phyloP scores from a whole-genome alignment of 768 basidiomycete genomes.

The Tephrocybe sp. region DNA sequence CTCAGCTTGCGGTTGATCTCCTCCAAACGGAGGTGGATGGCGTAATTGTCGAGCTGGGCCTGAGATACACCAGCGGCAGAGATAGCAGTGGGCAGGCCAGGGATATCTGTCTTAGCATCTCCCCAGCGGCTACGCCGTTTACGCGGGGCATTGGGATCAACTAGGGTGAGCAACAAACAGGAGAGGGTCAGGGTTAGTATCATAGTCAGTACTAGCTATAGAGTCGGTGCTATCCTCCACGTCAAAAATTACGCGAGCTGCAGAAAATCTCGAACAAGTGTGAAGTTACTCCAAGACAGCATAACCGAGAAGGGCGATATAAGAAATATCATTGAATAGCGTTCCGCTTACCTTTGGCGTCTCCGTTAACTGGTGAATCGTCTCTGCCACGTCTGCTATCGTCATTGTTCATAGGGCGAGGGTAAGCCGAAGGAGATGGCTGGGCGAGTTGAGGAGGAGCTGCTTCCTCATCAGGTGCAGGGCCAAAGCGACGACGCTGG shows the following conservation, averaged over 20 bases:
- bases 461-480: constrained; percentile 78
- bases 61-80: constrained; percentile 92
- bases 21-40: constrained; percentile 92
- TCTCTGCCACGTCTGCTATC: constrained; percentile 63
- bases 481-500: constrained; percentile 88
- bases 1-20: constrained; percentile 96
- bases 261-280: constrained; percentile 16
- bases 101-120: constrained; percentile 87
- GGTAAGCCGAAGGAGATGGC: constrained; percentile 84
- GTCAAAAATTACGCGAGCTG: constrained; percentile 21
- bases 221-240: constrained; percentile 32
- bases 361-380: constrained; percentile 61
- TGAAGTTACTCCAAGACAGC: constrained; percentile 20
- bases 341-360: constrained; percentile 71
- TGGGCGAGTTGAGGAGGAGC: constrained; percentile 85
- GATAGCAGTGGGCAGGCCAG: constrained; percentile 93
- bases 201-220: constrained; percentile 40
- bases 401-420: constrained; percentile 60
- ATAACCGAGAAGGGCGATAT: constrained; percentile 11
- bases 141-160: constrained; percentile 83
- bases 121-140: constrained; percentile 99
- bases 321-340: constrained; percentile 15
- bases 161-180: constrained; percentile 50
- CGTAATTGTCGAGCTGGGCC: constrained; percentile 96
- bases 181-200: constrained; percentile 59